Conservation (phyloP, 352 stramenopile species). For the Phytophthora agathidicida region DNA sequence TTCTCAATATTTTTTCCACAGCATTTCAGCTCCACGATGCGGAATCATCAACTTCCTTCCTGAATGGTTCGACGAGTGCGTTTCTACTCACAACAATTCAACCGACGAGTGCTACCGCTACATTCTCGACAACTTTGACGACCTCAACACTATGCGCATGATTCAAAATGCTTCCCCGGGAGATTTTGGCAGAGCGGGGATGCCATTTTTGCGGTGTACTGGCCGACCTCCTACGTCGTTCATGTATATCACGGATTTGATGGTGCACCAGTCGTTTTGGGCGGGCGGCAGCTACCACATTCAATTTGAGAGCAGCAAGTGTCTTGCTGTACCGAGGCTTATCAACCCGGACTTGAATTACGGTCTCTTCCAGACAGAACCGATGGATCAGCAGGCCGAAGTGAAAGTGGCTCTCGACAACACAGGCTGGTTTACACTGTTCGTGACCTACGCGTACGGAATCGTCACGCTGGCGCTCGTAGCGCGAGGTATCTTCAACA, state of each 20-base stretch:
- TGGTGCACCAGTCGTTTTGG: conserved; percentile 67
- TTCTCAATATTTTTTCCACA: conserved; percentile 45
- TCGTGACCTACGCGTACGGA: conserved; percentile 49
- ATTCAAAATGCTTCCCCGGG: conserved; percentile 43
- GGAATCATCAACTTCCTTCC: conserved; percentile 47
- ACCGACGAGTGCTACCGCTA: conserved; percentile 45
- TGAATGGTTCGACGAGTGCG: conserved; percentile 49
- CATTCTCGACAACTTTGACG: conserved; percentile 60
- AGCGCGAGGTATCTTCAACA: conserved; percentile 51
- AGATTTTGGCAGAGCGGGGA: conserved; percentile 50
- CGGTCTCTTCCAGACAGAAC: conserved; percentile 52
- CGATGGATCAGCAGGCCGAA: conserved; percentile 42
- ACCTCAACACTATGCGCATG: conserved; percentile 32
- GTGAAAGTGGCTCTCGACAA: conserved; percentile 53
- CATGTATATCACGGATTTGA: conserved; percentile 63
- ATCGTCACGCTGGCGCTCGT: conserved; percentile 60
- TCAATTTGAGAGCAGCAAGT: conserved; percentile 65
- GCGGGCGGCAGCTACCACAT: conserved; percentile 53
- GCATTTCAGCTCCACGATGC: conserved; percentile 50
- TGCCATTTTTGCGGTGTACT: conserved; percentile 56
- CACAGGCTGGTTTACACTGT: conserved; percentile 43
- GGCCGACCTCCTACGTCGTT: conserved; percentile 47
- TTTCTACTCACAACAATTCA: conserved; percentile 29
- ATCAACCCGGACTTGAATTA: conserved; percentile 46
- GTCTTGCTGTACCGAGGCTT: conserved; percentile 45